These are phyloP conservation scores for Stromatinia cepivora DNA, from an alignment of 2,329 filamentous ascomycete genomes.

Conservation along the genomic window DNA sequence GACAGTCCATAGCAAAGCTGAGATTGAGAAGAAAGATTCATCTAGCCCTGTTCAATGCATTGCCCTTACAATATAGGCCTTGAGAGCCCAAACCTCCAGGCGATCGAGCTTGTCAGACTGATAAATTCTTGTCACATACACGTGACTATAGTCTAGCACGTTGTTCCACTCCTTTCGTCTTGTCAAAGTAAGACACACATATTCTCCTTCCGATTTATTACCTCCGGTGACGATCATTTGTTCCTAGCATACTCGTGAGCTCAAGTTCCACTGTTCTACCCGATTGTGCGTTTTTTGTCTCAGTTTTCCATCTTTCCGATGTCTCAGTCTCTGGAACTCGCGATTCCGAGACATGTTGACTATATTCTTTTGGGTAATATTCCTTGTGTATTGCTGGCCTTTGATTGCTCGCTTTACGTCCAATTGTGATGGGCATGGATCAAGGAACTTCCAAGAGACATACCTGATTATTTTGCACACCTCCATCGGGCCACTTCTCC, in stretches of 20 bases:
- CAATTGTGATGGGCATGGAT: conserved; percentile 6
- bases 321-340: conserved; percentile 4
- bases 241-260: conserved; percentile 20
- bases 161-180: background rate
- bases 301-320: conserved; percentile 11
- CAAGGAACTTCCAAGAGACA: conserved; percentile 10
- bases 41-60: background rate
- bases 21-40: background rate
- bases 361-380: background rate
- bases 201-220: conserved; percentile 24
- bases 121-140: background rate
- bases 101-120: background rate
- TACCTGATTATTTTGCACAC: background rate
- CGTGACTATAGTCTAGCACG: background rate
- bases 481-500: background rate
- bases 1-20: background rate
- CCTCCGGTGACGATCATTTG: conserved; percentile 12
- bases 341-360: conserved; percentile 20
- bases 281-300: conserved; percentile 23
- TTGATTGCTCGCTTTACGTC: background rate
- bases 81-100: background rate
- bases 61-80: background rate
- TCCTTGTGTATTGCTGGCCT: background rate
- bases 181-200: conserved; percentile 20
- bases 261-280: conserved; percentile 20